Evolutionary conservation across 108 stramenopile species (phyloP), one percentile per base, ranked within the genome.

Genomic region (Aurantiochytrium sp.): DNA sequence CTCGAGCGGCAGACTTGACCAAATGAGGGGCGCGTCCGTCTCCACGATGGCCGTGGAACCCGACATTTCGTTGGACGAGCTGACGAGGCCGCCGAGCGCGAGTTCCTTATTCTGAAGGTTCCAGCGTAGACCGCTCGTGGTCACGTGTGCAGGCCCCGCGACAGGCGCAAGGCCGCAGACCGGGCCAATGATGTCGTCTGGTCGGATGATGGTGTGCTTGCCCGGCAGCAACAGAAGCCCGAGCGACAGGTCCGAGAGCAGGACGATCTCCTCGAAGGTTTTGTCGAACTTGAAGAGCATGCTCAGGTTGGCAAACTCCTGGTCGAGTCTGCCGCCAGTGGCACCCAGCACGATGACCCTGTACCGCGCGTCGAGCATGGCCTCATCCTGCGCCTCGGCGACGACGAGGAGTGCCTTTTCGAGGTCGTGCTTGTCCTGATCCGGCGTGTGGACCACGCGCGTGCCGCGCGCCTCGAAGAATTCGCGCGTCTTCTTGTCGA

Each of bases 221-320:
- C 73, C 73, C 50, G 73, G 39, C 17, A 21, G 10, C n/a, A 81
- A 30, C 17, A 81, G 39, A 42, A 81, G n/a, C 32, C 19, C 39
- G 12, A 81, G 39, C 24, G 73, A 48, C 27, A 12, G 39, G 1
- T 81, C 45, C n/a, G 73, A 41, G 10, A 81, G 73, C n/a, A 81
- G 24, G 1, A 81, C 17, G 39, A 81, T 6, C 12, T 48, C 42
- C 3, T 81, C 0, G 24, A 81, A 81, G 6, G 21, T 81, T 24
- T 81, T 48, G 45, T 81, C 21, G 27, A 41, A 81, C 45, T 81
- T 81, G 73, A 48, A 81, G 2, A 81, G 45, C 73, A 81, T 81
- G 30, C 45, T 81, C 19, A 81, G 8, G 2, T 81, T 81, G 6
- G 73, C 73, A 81, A 81, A 81, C 3, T 81, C 42, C 10, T 81